Base-by-base conservation (phyloP, 2,329 filamentous ascomycete genomes). In the Colletotrichum sublineola region DNA sequence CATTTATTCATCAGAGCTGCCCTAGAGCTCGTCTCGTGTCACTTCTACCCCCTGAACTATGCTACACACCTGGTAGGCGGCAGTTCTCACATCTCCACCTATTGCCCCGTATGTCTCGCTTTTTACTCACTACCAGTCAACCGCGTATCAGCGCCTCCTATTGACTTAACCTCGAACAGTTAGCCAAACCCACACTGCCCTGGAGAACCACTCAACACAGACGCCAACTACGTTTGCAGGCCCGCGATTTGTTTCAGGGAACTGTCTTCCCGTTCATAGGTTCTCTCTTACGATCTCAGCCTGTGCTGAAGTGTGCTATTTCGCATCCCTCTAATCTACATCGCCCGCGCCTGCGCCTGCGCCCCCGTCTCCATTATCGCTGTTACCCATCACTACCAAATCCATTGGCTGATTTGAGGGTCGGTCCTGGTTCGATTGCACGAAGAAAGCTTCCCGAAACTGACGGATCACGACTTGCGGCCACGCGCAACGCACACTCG, bases 81-180 rank as follows among this genome's bases (percentile, higher is more conserved):
- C 33, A 24, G 33, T 33, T n/a, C 36, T 31, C 24, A 40, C 11
- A 40, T 36, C 48, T 42, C 46, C 20, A 8, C 44, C 48, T 14
- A 29, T 40, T 7, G 29, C 60, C 46, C 44, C 20, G 46, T 14
- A n/a, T 18, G 60, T 50, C 60, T 48, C 33, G 42, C 11, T 12
- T 36, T 36, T 33, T 36, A 31, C 31, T 40, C 12, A 38, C n/a
- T 12, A 53, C n/a, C n/a, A 53, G n/a, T 46, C 53, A 53, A 31
- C 46, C 36, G 61, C 46, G 46, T 40, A 52, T 50, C 61, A 52
- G 61, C 61, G 33, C 46, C 38, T 38, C n/a, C 31, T 63, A 29
- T 62, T 31, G 11, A 29, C 46, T 24, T 31, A 38, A 50, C 44
- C 46, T 40, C 46, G 31, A 57, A 36, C 33, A 33, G 8, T 52